Evolutionary conservation across 805 yeast species (phyloP), one percentile per base, ranked within the genome.

Genomic region (Kodamaea restingae): DNA sequence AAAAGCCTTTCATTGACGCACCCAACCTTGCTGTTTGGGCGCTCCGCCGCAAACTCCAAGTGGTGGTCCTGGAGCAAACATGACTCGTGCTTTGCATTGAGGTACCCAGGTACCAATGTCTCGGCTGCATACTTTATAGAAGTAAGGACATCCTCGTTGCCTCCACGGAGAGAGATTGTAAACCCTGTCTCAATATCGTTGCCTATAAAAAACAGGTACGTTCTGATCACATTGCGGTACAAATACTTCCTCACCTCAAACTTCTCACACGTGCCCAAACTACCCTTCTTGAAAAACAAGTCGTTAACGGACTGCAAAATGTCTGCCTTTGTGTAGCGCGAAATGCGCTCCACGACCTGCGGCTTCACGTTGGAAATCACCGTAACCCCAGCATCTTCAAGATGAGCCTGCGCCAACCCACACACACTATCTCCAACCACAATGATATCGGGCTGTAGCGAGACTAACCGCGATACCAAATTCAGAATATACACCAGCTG

Each of bases 161-260:
- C 83, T 2, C 98, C 98, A 39, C 98, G 67, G n/a, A 93, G 58
- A 10, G 86, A 67, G n/a, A 91, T 75, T 0, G 98, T 88, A 27
- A 90, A 81, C 0, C 98, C 98, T 0, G 81, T 60, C 29, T 75
- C 76, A 7, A 73, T 68, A 26, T 81, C 80, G 46, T 90, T 80
- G 0, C 96, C 98, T 1, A 81, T 75, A 40, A 93, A 74, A 48
- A 77, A 84, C n/a, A 88, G 71, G 52, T 82, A 86, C 0, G 95
- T 79, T 54, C 88, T 84, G 11, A 79, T 67, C 1, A 67, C 42
- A 41, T 77, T 71, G 4, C 76, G 73, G 53, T 68, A 75, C 2
- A 79, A 66, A 54, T 67, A 91, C 3, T 84, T 75, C 46, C 77
- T 76, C 8, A 86, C 85, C 45, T 83, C 87, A 55, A 93, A 83